These are phyloP conservation scores for Tylopilus balloui DNA, from an alignment of 768 basidiomycete genomes.

Conservation along the genomic window DNA sequence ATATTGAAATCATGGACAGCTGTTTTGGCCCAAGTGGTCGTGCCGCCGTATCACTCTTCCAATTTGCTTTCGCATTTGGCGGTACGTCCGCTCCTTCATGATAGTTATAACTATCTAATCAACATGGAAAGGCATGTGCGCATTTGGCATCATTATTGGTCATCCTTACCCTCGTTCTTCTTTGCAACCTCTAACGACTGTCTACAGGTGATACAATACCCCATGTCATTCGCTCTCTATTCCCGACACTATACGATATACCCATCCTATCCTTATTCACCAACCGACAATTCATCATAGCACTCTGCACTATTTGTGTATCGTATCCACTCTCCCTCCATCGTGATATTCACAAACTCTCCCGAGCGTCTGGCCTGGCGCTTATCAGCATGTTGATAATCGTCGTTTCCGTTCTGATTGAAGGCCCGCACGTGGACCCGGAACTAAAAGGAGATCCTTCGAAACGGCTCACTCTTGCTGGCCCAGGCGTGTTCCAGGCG, in stretches of 20 bases:
- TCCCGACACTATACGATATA: conserved; percentile 62
- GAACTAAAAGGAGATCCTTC: conserved; percentile 75
- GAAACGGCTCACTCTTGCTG: conserved; percentile 69
- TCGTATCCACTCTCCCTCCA: conserved; percentile 95
- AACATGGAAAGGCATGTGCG: conserved; percentile 78
- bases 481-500: conserved; percentile 84
- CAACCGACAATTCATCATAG: conserved; percentile 86
- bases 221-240: conserved; percentile 83
- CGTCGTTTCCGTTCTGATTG: conserved; percentile 76
- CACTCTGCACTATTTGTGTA: conserved; percentile 78
- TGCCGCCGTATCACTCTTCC: conserved; percentile 93
- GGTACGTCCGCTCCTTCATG: conserved; percentile 43
- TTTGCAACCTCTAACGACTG: neutral
- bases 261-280: conserved; percentile 75
- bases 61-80: conserved; percentile 96
- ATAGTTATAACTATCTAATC: conserved; percentile 1
- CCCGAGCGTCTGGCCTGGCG: conserved; percentile 88
- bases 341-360: conserved; percentile 95
- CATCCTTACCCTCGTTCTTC: conserved; percentile 1
- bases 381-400: conserved; percentile 93
- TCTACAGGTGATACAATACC: conserved; percentile 86
- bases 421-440: conserved; percentile 70
- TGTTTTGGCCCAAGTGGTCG: conserved; percentile 92
- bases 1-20: conserved; percentile 91
- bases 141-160: conserved; percentile 94